Evolutionary conservation across 179 eudicot genomes (phyloP).

Genomic region (Carnegiea gigantea): DNA sequence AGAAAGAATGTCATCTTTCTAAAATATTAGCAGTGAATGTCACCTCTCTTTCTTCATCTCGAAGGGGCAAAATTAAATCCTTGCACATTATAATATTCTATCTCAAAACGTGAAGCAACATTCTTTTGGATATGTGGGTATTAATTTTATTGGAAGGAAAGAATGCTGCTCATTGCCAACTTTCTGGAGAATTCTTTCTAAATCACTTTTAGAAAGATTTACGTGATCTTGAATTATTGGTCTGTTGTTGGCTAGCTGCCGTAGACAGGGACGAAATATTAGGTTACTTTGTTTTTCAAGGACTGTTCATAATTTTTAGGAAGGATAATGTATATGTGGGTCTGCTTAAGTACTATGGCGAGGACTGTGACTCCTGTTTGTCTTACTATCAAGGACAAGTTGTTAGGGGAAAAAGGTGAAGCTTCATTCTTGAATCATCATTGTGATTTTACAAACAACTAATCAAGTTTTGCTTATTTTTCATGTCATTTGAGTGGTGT

Average conservation of each 20-base stretch:
- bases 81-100: not conserved
- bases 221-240: not conserved
- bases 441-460: not conserved
- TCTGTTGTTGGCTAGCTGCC: not conserved
- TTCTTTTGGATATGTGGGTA: too few relatives aligned
- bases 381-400: not conserved
- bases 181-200: not conserved
- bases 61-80: not conserved
- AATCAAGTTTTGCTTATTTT: not conserved
- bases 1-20: not conserved
- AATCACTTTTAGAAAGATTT: not conserved
- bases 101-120: too few relatives aligned
- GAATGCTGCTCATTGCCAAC: not conserved
- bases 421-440: not conserved
- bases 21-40: not conserved
- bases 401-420: not conserved
- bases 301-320: not conserved
- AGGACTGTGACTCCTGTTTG: not conserved
- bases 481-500: too few relatives aligned
- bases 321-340: not conserved
- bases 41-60: not conserved
- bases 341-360: not conserved
- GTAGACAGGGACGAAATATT: not conserved
- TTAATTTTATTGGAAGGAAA: not conserved
- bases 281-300: not conserved